These are phyloP conservation scores for Planoprotostelium fungivorum DNA, from an alignment of 78 protist genomes.

Conservation along the genomic window DNA sequence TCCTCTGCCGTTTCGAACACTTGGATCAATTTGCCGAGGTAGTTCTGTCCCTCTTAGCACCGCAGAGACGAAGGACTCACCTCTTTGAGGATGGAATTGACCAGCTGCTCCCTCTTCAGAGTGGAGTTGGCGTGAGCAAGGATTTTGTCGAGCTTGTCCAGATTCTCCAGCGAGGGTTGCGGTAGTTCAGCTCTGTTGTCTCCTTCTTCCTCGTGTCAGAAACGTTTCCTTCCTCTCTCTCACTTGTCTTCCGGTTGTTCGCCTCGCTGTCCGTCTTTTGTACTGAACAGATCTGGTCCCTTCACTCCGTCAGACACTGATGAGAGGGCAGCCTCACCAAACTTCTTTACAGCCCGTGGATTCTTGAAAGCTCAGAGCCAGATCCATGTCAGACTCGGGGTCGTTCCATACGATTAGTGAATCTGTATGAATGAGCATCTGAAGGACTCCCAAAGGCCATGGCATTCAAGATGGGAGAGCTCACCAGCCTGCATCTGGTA, in stretches of 20 bases:
- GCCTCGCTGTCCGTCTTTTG: neutral
- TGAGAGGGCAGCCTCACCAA: conserved; percentile 39
- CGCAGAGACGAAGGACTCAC: neutral
- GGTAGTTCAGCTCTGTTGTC: neutral
- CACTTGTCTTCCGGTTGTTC: neutral
- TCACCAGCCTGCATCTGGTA: conserved; percentile 38
- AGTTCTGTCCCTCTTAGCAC: conserved; percentile 23
- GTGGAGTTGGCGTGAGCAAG: neutral
- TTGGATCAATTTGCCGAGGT: conserved; percentile 30
- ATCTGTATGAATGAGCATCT: conserved; percentile 56
- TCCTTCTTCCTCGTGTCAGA: neutral
- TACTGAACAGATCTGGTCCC: neutral
- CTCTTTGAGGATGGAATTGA: neutral
- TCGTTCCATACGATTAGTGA: conserved; percentile 79
- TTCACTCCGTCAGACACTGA: neutral
- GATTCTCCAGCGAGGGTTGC: neutral
- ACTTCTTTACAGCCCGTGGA: conserved; percentile 66
- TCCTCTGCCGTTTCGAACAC: conserved; percentile 53
- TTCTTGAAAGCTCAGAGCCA: conserved; percentile 72
- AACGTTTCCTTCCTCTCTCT: no score
- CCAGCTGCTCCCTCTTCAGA: neutral
- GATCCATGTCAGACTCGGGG: conserved; percentile 61
- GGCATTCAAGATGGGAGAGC: neutral
- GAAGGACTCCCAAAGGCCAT: neutral
- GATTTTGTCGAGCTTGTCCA: neutral